Percentiles rank a stretch among this genome's conserved stretches.
These are phyloP conservation scores for Phytophthora syringae DNA, from an alignment of 352 stramenopile species.

Conservation along the genomic window DNA sequence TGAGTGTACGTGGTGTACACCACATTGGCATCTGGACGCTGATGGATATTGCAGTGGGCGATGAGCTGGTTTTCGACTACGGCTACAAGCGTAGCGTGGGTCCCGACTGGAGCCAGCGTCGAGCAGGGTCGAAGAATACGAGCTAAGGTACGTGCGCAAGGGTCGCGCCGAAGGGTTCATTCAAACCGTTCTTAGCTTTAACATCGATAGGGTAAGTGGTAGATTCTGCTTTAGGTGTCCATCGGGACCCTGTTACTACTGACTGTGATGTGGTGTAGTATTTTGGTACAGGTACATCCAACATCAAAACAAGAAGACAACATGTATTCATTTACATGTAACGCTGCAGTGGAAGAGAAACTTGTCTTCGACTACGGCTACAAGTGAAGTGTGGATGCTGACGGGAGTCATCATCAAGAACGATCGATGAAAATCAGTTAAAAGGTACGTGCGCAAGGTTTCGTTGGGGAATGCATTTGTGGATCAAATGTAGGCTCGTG, in stretches of 20 bases:
- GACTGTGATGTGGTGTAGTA: too few species aligned
- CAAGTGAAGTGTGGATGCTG: constrained; percentile 54
- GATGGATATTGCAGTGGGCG: constrained; percentile 75
- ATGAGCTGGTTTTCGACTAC: constrained; percentile 74
- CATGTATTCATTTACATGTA: too few species aligned
- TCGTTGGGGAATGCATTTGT: too few species aligned
- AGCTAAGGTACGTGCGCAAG: too few species aligned
- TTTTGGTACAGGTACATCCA: too few species aligned
- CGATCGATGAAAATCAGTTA: constrained; percentile 12
- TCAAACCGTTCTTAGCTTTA: too few species aligned
- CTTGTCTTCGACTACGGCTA: constrained; percentile 75
- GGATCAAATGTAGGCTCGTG: too few species aligned
- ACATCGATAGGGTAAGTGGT: too few species aligned
- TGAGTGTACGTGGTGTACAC: constrained; percentile 87
- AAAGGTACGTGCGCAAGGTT: constrained; percentile 19
- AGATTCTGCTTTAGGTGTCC: too few species aligned
- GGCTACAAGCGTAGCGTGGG: constrained; percentile 62
- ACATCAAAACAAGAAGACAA: too few species aligned
- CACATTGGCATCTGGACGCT: constrained; percentile 91
- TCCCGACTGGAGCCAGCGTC: constrained; percentile 60
- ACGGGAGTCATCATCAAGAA: constrained; percentile 50
- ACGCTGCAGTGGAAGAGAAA: constrained; percentile 63
- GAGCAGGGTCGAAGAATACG: constrained; percentile 7
- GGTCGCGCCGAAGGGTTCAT: too few species aligned
- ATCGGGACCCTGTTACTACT: too few species aligned